These are phyloP conservation scores for Malassezia restricta DNA, from an alignment of 1,284 basidiomycete genomes.

Conservation along the genomic window DNA sequence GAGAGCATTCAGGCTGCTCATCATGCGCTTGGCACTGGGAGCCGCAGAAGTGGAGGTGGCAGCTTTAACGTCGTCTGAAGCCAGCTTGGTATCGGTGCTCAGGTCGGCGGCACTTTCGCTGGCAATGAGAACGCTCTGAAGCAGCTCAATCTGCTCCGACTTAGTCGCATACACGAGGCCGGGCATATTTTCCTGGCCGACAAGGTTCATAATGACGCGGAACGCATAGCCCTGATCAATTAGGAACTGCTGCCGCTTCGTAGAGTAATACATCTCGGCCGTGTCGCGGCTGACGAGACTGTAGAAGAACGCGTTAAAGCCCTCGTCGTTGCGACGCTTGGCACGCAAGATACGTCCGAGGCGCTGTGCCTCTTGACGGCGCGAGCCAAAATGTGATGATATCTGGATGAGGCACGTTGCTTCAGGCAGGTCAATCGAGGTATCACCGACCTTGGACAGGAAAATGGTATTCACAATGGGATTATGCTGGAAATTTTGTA, in stretches of 20 bases:
- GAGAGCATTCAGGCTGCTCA: slow-evolving; percentile 42
- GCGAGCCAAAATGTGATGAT: slow-evolving; percentile 97
- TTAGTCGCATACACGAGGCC: slow-evolving; percentile 82
- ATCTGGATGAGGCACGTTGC: slow-evolving; percentile 99
- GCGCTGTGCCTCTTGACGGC: slow-evolving; percentile 92
- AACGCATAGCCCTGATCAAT: slow-evolving; percentile 98
- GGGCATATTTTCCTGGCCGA: slow-evolving; percentile 73
- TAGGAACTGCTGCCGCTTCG: slow-evolving; percentile 94
- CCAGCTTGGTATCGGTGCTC: slow-evolving; percentile 63
- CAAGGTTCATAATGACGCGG: slow-evolving; percentile 96
- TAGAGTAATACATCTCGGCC: slow-evolving; percentile 98
- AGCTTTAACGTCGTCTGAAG: slow-evolving; percentile 15
- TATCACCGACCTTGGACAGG: slow-evolving; percentile 97
- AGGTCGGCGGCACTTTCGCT: slow-evolving; percentile 83
- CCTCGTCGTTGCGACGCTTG: slow-evolving; percentile 94
- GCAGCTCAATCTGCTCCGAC: slow-evolving; percentile 85
- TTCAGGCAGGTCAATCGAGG: slow-evolving; percentile 95
- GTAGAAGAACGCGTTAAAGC: slow-evolving; percentile 99
- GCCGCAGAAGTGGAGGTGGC: background rate
- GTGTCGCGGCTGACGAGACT: slow-evolving; percentile 97
- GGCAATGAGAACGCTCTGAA: slow-evolving; percentile 76
- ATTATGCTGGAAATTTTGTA: slow-evolving; percentile 91
- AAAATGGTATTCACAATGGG: slow-evolving; percentile 93
- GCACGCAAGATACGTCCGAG: slow-evolving; percentile 85
- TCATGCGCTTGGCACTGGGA: slow-evolving; percentile 34